phyloP scores from a whole-genome alignment of 495 filamentous ascomycete species.

The Penicillium maclennaniae region DNA sequence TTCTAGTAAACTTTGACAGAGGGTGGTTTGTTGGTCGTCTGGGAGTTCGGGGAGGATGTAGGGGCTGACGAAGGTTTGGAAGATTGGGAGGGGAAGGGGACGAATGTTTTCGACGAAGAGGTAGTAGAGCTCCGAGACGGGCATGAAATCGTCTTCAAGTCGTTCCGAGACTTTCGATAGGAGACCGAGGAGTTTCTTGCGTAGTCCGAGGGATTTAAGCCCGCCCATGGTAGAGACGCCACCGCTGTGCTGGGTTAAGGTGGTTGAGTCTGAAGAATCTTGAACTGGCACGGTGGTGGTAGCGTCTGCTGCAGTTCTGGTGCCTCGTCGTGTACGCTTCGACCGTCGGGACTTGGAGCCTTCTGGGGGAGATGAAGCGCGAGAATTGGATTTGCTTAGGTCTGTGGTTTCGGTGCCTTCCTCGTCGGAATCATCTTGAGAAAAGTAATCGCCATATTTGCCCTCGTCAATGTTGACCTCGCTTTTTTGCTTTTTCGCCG shows the following conservation, averaged over 20 bases:
- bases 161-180: constrained; percentile 46
- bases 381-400: constrained; percentile 11
- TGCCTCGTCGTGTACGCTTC: constrained; percentile 36
- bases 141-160: constrained; percentile 44
- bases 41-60: constrained; percentile 45
- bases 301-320: constrained; percentile 21
- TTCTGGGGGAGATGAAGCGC: constrained; percentile 11
- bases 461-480: constrained; percentile 57
- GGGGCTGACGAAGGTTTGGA: constrained; percentile 64
- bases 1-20: constrained; percentile 62
- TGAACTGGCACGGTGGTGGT: not conserved
- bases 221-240: constrained; percentile 44
- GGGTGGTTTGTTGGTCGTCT: constrained; percentile 49
- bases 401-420: constrained; percentile 21
- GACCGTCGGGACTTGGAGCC: constrained; percentile 11
- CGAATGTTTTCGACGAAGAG: constrained; percentile 61
- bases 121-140: constrained; percentile 60
- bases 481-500: constrained; percentile 37
- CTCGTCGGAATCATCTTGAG: constrained; percentile 42
- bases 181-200: constrained; percentile 58
- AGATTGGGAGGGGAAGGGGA: constrained; percentile 63
- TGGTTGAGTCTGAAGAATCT: not conserved
- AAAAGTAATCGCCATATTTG: constrained; percentile 55
- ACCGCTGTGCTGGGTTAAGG: constrained; percentile 9
- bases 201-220: constrained; percentile 56